Evolutionary conservation across 78 protist species (phyloP), one percentile per base, ranked within the genome.

Genomic region (Speleostelium caveatum): DNA sequence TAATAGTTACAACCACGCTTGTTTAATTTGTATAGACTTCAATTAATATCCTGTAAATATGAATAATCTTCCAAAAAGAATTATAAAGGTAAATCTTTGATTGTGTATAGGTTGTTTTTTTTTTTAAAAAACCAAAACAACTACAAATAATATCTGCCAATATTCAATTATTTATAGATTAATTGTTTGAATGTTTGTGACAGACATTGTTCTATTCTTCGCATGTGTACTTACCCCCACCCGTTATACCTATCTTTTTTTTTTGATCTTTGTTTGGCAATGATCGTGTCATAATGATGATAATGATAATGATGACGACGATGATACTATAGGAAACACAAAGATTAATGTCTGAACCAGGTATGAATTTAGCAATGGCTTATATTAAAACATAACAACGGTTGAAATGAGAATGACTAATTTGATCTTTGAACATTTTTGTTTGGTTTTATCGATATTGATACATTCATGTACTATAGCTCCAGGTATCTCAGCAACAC

Each of bases 401-500:
- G n/a, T n/a, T n/a, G n/a, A n/a, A n/a, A n/a, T n/a, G n/a, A n/a
- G n/a, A n/a, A n/a, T n/a, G n/a, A n/a, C n/a, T n/a, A n/a, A n/a
- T 21, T 16, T 55, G 21, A 2, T 51, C 26, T 69, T 32, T 69
- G 16, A n/a, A 22, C 16, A 22, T n/a, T 21, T 26, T 21, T 68
- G 24, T 59, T 24, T 24, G n/a, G 22, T 21, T 21, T 58, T n/a
- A 2, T 59, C 17, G 8, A 59, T 59, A 59, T 1, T 59, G 8
- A 19, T 6, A n/a, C 8, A 59, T 24, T 24, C 16, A 45, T 45
- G 0, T 21, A 26, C 6, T 56, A 53, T 91, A 66, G 95, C 85
- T 8, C 97, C 98, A 28, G 99, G 99, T 39, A 96, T 97, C 74
- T 41, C 56, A 3, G 99, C 97, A 3, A 76, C 92, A 19, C 99